Evolutionary conservation across 1,284 basidiomycete species (phyloP), one percentile per base, ranked within the genome.

Genomic region (Coniferiporia weirii): DNA sequence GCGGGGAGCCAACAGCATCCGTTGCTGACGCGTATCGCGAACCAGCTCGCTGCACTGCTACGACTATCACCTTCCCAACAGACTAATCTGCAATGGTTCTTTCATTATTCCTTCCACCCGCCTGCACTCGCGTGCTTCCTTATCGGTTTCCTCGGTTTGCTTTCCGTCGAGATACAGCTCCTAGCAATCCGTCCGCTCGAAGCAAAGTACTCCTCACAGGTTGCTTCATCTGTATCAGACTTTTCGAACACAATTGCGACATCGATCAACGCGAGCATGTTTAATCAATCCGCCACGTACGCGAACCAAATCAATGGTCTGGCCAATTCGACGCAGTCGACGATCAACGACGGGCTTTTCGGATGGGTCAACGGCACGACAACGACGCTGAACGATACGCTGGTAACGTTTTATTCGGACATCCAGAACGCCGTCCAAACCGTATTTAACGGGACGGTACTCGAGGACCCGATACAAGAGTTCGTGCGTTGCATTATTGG

Each of bases 361-460:
- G 89, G 91, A 15, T 98, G 95, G 95, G 86, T 98, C 54, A 93
- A 97, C 67, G 82, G 79, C n/a, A 97, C 95, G 1, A 95, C 93
- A 0, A 83, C 83, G 4, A 87, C 87, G 5, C 82, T 99, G 64
- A 99, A 99, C 71, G 76, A 75, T 63, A 89, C 92, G 4, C 76
- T 93, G 65, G 84, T 82, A 69, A 75, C 74, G 49, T 90, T 93
- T 70, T 93, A 93, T 70, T 74, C 74, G 54, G 90, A 91, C 60
- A 74, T 92, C 44, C 85, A 92, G 73, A 76, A 79, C 60, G 76
- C 82, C 0, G 85, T 97, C 32, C 77, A 79, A 54, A 76, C 76
- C 2, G 80, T 93, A 1, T 95, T 97, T 71, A 87, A 89, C 52
- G 85, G 84, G 13, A 95, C 93, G 1, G 81, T 94, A 61, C 81